Evolutionary conservation across 192 early-diverging fungal species (phyloP).

Genomic region (Cetraspora pellucida): DNA sequence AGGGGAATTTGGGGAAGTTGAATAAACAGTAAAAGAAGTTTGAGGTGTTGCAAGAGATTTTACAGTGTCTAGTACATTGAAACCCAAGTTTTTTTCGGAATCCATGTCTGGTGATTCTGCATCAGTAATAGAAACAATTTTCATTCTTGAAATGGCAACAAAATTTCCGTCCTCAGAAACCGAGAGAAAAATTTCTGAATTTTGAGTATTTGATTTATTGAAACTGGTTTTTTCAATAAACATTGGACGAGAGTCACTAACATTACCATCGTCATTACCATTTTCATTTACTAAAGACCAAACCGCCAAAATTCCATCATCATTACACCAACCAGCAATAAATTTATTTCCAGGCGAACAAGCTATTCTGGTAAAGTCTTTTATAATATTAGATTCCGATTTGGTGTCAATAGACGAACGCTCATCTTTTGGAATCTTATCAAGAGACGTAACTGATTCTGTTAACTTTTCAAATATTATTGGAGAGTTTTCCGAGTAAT

Average conservation of each 20-base stretch:
- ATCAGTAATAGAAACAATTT: neutral
- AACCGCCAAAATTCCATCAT: neutral
- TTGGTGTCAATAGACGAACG: no score
- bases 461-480: no score
- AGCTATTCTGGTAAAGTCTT: neutral
- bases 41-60: neutral
- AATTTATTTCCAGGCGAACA: neutral
- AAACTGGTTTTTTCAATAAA: neutral
- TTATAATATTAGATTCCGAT: neutral
- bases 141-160: conserved; percentile 17
- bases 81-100: neutral
- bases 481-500: no score
- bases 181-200: neutral
- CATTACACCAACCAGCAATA: neutral
- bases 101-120: neutral
- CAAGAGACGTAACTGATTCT: no score
- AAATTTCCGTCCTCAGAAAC: conserved; percentile 3
- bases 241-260: neutral
- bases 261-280: neutral
- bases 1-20: neutral
- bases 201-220: neutral
- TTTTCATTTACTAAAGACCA: neutral
- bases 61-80: neutral
- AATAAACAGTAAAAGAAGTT: conserved; percentile 11
- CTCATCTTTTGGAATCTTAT: no score